Conservation (phyloP, 305 asterid genomes). For the Plantago coronopus region DNA sequence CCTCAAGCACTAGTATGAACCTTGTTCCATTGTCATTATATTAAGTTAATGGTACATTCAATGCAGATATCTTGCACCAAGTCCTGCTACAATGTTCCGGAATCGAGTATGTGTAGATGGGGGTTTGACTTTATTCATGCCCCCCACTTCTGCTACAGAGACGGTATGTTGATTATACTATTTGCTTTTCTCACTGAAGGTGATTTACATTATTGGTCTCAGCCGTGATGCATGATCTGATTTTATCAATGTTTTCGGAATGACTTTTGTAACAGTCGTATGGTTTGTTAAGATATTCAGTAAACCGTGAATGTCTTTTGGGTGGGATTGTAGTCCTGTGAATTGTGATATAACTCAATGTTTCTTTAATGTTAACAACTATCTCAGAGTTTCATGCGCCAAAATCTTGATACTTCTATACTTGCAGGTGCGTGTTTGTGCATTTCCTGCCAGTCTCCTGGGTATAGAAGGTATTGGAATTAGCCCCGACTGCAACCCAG, state of each 20-base stretch:
- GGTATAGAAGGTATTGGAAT: constrained; percentile 82
- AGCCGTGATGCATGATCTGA: no score
- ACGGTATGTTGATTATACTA: constrained; percentile 44
- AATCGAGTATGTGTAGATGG: constrained; percentile 85
- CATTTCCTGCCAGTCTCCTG: constrained; percentile 74
- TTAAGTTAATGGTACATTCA: constrained; percentile 21
- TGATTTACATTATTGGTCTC: not conserved
- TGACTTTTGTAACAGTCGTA: no score
- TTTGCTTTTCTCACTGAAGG: not conserved
- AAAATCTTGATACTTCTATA: constrained; percentile 16
- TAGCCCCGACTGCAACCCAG: constrained; percentile 95
- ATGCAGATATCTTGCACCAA: constrained; percentile 89
- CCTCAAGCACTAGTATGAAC: not conserved
- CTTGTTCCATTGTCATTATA: constrained; percentile 10
- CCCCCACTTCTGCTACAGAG: constrained; percentile 88
- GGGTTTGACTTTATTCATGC: constrained; percentile 91
- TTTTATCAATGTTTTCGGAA: no score
- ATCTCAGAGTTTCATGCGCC: not conserved
- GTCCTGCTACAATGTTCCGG: constrained; percentile 86
- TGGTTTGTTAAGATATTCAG: no score
- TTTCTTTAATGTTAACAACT: not conserved
- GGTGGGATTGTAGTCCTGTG: no score
- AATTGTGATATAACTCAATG: no score
- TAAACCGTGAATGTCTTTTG: no score
- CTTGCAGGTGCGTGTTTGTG: constrained; percentile 84